Evolutionary conservation across 1,284 basidiomycete species (phyloP), one percentile per base, ranked within the genome.

Genomic region (Athelia sp.): DNA sequence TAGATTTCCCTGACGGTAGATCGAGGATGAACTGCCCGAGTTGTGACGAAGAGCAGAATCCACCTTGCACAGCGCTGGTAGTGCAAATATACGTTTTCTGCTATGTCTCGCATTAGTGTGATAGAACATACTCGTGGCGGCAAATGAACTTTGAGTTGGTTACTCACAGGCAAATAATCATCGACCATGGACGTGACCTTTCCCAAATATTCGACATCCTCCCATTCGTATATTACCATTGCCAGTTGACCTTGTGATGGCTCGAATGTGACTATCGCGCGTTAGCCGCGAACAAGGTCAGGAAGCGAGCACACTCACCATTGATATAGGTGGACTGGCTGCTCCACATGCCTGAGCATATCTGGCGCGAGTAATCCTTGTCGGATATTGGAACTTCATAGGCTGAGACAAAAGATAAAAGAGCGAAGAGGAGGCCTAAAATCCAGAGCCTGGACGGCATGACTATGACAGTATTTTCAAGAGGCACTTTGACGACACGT

Each of bases 11-110:
- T 24, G 67, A 55, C 3, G 90, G 85, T 14, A 87, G 71, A 61
- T 82, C 75, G 49, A 93, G 73, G 58, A 98, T 95, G 72, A 98
- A 98, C 50, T 73, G 76, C 18, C 94, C 95, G 17, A 95, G 78
- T 55, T 91, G 67, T 9, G 75, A 72, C 31, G 66, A 62, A 15
- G 72, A 70, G 60, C 94, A 98, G 52, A 88, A 79, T 0, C 85
- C 84, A 2, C 76, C 74, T 31, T 75, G 71, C 36, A 92, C 78
- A 23, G 89, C 84, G 50, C 78, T 80, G 3, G 86, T 76, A 4
- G 91, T 94, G 69, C 95, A 98, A 24, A 99, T 81, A 61, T 94
- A 99, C 26, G 88, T 92, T 72, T 87, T 92, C 91, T 96, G 76
- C 68, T 75, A 62, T 53, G 59, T 43, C 9, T 35, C 53, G 47